These are phyloP conservation scores for Candida coquimbonensis DNA, from an alignment of 805 yeast genomes.

Conservation along the genomic window DNA sequence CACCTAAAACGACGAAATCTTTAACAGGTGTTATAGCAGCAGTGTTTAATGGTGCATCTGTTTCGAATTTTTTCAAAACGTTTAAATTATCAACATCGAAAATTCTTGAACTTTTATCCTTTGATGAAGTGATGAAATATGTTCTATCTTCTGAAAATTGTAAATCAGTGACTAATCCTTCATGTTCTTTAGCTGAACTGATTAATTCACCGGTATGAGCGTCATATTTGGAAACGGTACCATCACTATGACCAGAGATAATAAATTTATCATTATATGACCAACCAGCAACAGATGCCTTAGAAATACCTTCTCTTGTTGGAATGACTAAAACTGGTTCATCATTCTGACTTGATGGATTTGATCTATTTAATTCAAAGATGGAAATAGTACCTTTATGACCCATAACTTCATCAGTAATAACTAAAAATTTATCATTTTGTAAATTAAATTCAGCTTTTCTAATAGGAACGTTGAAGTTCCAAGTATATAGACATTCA, in stretches of 20 bases:
- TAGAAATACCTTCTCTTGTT: constrained; percentile 53
- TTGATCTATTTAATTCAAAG: constrained; percentile 51
- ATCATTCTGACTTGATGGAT: constrained; percentile 36
- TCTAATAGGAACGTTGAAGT: constrained; percentile 78
- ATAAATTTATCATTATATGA: constrained; percentile 66
- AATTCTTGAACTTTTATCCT: constrained; percentile 79
- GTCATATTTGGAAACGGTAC: constrained; percentile 74
- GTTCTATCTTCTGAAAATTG: constrained; percentile 85
- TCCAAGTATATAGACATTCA: constrained; percentile 63
- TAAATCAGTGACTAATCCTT: constrained; percentile 73
- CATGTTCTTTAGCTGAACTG: constrained; percentile 58
- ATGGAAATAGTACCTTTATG: constrained; percentile 69
- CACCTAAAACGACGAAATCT: constrained; percentile 89
- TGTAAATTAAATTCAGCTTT: constrained; percentile 81
- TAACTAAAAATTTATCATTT: constrained; percentile 59
- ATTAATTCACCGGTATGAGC: constrained; percentile 67
- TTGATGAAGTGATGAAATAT: constrained; percentile 87
- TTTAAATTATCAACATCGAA: constrained; percentile 72
- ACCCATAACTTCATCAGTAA: constrained; percentile 92
- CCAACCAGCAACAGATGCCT: constrained; percentile 84
- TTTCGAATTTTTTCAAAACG: constrained; percentile 63
- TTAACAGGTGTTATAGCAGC: constrained; percentile 92
- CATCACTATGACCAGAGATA: constrained; percentile 85
- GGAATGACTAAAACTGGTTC: constrained; percentile 56
- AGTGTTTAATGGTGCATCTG: constrained; percentile 92